Conservation (phyloP, 2,329 filamentous ascomycete species). For the Fusarium xyrophilum region DNA sequence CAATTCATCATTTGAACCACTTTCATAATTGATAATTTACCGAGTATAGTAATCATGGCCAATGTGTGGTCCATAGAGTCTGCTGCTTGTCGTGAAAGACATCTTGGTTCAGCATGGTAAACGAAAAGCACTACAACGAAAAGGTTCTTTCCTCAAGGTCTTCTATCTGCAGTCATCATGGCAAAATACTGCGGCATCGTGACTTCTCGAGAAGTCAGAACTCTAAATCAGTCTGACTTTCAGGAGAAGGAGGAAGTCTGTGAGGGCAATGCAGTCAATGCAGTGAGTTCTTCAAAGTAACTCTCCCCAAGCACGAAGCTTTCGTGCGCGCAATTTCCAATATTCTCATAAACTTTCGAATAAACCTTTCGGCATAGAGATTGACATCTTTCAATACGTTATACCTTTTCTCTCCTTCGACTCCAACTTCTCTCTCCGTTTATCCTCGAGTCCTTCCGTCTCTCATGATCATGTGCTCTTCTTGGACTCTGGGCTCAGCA, state of each 20-base stretch:
- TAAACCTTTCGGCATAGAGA: not conserved
- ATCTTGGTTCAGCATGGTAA: not conserved
- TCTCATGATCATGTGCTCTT: not conserved
- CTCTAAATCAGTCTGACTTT: not conserved
- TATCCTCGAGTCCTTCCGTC: not conserved
- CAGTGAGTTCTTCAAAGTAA: not conserved
- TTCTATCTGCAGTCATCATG: not conserved
- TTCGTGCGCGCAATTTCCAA: not conserved
- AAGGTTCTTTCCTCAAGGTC: not conserved
- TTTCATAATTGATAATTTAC: not conserved
- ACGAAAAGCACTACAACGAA: not conserved
- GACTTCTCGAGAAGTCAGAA: not conserved
- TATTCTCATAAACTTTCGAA: not conserved
- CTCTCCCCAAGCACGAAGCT: not conserved
- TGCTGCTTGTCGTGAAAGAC: not conserved
- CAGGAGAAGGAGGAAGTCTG: not conserved
- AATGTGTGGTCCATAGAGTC: not conserved
- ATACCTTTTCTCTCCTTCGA: no score
- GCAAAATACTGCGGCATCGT: not conserved
- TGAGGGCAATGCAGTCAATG: not conserved
- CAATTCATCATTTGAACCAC: not conserved
- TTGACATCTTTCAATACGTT: not conserved
- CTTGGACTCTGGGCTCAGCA: not conserved
- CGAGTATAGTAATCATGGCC: rapidly evolving
- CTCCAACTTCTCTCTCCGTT: not conserved